Percentiles rank a stretch among this genome's conserved stretches.
phyloP scores from a whole-genome alignment of 257 asterid species.

The Solanum peruvianum region DNA sequence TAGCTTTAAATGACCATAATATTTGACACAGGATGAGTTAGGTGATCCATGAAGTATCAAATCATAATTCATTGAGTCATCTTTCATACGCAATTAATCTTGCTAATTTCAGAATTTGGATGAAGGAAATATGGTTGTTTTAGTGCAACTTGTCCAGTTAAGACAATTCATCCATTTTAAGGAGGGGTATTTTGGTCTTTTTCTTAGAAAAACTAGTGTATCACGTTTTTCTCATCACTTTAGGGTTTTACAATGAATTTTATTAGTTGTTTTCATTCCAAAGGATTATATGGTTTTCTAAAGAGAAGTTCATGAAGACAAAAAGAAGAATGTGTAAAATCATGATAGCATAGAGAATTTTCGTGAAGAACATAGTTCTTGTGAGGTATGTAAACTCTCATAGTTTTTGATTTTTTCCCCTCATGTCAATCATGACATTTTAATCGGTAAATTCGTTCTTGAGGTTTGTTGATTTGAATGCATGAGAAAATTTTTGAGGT shows the following conservation, averaged over 20 bases:
- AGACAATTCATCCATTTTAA: too few relatives aligned
- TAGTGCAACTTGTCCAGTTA: not conserved
- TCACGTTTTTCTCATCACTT: too few relatives aligned
- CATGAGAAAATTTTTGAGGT: too few relatives aligned
- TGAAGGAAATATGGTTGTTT: not conserved
- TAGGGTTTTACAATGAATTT: not conserved
- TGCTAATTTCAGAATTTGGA: not conserved
- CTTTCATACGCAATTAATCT: not conserved
- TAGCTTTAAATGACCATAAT: not conserved
- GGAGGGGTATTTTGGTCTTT: not conserved
- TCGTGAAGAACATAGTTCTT: not conserved
- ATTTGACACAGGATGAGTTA: not conserved
- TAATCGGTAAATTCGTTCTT: too few relatives aligned
- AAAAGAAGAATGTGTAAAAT: not conserved
- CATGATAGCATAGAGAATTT: not conserved
- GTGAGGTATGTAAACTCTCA: not conserved
- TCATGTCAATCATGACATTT: not conserved
- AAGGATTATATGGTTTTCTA: too few relatives aligned
- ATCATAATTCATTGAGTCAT: not conserved
- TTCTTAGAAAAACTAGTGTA: too few relatives aligned
- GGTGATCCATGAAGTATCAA: not conserved
- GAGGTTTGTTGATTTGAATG: not conserved
- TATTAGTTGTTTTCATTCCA: not conserved
- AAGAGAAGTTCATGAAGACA: not conserved
- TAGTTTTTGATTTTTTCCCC: not conserved